Evolutionary conservation across 495 filamentous ascomycete species (phyloP), one percentile per base, ranked within the genome.

Genomic region (Parathielavia hyrcaniae): DNA sequence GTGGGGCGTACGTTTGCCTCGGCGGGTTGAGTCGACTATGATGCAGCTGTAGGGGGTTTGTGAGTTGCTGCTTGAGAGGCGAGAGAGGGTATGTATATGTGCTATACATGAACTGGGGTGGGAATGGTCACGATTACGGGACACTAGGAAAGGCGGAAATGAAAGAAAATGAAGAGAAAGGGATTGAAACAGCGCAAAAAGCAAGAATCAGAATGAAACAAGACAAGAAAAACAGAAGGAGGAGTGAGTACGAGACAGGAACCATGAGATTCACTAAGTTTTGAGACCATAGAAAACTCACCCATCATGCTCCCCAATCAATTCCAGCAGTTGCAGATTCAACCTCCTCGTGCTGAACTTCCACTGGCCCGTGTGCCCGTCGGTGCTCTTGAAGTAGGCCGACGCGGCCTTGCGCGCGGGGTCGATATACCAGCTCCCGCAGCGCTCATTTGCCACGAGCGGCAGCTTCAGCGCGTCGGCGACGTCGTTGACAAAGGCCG

Each of bases 351-450:
- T 78, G 72, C 85, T 95, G 67, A 97, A 96, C 45, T 82, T 80
- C 91, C 92, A 97, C 69, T 93, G 80, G 19, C 89, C 88, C 1
- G 79, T 81, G 74, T 98, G 93, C 2, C 93, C 93, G 73, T 98
- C 93, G 30, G 93, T 98, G 73, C 89, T 95, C 77, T 98, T 98
- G 73, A 97, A 98, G 73, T 97, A 97, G 8, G 82, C 89, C 50
- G 87, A 88, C 16, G 80, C 88, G 1, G 71, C 72, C 67, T 91
- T 91, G 12, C 57, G 61, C 19, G 69, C 69, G 0, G 88, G 86
- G 32, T 82, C 75, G 39, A 97, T 87, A 70, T 98, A 98, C 93
- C 93, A 98, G 67, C 89, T 91, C 1, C 93, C 93, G 66, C 91
- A 96, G 50, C 93, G 79, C 69, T 96, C 89, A 64, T 98, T 98